These are phyloP conservation scores for Lecanosticta acicola DNA, from an alignment of 2,329 filamentous ascomycete genomes.

Conservation along the genomic window DNA sequence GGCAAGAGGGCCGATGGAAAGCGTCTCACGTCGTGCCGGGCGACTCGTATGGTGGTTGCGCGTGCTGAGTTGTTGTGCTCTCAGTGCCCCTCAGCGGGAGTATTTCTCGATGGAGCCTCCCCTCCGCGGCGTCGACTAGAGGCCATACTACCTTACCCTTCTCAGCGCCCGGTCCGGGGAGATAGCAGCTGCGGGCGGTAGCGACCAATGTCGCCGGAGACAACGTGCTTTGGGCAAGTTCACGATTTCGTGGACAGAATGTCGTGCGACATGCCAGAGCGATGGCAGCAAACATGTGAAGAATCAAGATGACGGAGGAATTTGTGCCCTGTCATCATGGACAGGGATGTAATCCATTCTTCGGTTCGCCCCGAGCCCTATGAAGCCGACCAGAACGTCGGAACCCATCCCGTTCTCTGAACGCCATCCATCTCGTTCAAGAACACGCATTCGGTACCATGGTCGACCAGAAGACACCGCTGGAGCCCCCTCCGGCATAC, in stretches of 20 bases:
- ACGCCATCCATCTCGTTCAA: background rate
- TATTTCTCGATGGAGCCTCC: conserved; percentile 7
- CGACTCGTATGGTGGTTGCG: background rate
- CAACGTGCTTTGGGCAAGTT: background rate
- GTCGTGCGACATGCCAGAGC: background rate
- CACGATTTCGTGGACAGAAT: background rate
- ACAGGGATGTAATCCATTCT: background rate
- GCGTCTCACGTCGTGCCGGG: background rate
- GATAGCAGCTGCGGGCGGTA: background rate
- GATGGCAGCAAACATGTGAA: no score
- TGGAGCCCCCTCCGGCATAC: conserved; percentile 43
- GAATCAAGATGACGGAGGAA: no score
- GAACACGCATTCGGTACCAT: conserved; percentile 17
- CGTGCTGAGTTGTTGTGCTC: background rate
- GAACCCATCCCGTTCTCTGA: background rate
- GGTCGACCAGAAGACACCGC: conserved; percentile 32
- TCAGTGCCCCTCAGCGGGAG: conserved; percentile 10
- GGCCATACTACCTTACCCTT: background rate
- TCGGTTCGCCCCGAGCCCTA: background rate
- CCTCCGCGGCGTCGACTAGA: conserved; percentile 1
- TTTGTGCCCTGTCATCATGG: no score
- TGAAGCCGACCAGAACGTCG: background rate
- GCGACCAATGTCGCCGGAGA: background rate
- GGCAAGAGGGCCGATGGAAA: background rate
- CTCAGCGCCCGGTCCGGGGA: background rate